A percentile compares a stretch with the other conserved stretches of the same genome.
Evolutionary conservation across 768 basidiomycete genomes (phyloP).

Genomic region (Naganishia randhawae): DNA sequence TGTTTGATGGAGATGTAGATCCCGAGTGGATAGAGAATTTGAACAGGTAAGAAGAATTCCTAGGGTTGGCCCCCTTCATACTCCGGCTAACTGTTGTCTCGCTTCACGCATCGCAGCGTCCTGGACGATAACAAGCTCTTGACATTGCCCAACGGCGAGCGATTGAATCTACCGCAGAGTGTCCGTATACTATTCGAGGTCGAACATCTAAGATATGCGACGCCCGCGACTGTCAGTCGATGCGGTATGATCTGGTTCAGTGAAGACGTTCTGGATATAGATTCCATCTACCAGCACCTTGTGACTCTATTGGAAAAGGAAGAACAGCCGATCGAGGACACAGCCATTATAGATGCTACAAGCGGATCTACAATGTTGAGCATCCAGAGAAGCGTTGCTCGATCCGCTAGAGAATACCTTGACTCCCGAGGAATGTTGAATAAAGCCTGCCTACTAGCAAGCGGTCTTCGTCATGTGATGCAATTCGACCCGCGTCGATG

Average conservation of each 20-base stretch:
- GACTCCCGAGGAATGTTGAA: conserved; percentile 74
- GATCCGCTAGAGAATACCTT: conserved; percentile 56
- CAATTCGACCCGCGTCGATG: conserved; percentile 90
- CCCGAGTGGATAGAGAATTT: conserved; percentile 99
- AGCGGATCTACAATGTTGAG: conserved; percentile 24
- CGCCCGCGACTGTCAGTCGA: conserved; percentile 96
- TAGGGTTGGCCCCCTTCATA: not conserved
- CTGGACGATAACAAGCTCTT: conserved; percentile 97
- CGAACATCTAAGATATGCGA: conserved; percentile 93
- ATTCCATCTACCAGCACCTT: conserved; percentile 88
- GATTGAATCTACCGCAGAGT: conserved; percentile 90
- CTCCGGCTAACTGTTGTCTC: not conserved
- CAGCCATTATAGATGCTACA: not conserved
- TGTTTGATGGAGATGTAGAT: conserved; percentile 99
- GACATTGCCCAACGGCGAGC: conserved; percentile 95
- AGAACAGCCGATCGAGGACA: conserved; percentile 79
- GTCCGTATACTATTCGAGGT: conserved; percentile 99
- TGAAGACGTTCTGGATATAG: conserved; percentile 84
- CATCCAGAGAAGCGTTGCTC: conserved; percentile 38
- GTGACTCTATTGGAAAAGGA: conserved; percentile 69
- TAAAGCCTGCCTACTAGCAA: conserved; percentile 71
- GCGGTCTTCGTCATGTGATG: conserved; percentile 95
- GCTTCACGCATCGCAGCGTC: conserved; percentile 60
- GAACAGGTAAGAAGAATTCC: conserved; percentile 69
- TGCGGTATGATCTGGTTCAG: conserved; percentile 99